Evolutionary conservation across 805 yeast genomes (phyloP), one percentile per base, ranked within the genome.

Genomic region (Myxozyma melibiosi): DNA sequence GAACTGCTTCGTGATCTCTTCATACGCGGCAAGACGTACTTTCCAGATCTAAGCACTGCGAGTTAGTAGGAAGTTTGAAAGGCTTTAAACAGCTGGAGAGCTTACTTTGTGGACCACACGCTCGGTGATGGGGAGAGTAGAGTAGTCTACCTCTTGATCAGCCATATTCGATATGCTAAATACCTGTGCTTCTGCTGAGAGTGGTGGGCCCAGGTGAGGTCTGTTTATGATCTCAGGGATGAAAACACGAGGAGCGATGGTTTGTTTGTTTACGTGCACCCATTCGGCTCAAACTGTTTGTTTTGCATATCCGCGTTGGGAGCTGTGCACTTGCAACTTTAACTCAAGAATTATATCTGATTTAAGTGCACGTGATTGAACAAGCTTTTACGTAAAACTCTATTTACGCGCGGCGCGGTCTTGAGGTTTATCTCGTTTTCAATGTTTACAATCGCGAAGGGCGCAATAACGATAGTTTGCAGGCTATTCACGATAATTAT

Each of bases 1-100:
- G 66, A 88, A 86, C 39, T 67, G 70, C 40, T 74, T 74, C 20
- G 76, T 73, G 50, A 84, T 68, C 65, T 88, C 92, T 53, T 84
- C 86, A 70, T 91, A 92, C 0, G 92, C 97, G 16, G 77, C 81
- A 53, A 80, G 74, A 58, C 99, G 83, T 13, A 84, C 97, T 72
- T 90, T 91, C 98, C 98, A 94, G 4, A 74, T 61, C 76, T 74
- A 9, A 9, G 1, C 27, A 4, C 24, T 51, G 31, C 27, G 55
- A 37, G 28, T 51, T 46, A 53, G 43, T 35, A 11, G 43, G 13
- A 27, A 27, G 28, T 4, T 8, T 8, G 20, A 7, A 33, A 11
- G 37, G 37, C 11, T n/a, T 11, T 5, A 18, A 37, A 13, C 7
- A 37, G 40, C 18, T n/a, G 40, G 14, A 31, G 27, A 31, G 71